These are phyloP conservation scores for Xylariaceae sp. DNA, from an alignment of 2,329 filamentous ascomycete species.

Conservation along the genomic window DNA sequence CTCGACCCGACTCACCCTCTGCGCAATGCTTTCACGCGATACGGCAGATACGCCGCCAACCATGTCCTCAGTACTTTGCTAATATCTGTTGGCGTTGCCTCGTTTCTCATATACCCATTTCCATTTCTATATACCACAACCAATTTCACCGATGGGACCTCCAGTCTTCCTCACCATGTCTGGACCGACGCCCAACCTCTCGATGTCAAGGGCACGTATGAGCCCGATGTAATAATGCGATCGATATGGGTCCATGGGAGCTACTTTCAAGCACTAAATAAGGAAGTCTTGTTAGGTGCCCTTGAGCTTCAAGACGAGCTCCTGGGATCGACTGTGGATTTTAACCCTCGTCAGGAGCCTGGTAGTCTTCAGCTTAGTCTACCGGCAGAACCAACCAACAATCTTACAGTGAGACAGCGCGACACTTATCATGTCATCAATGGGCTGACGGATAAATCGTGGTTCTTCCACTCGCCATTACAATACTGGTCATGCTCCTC, in stretches of 20 bases:
- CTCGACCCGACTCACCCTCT: conserved; percentile 63
- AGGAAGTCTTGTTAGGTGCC: conserved; percentile 60
- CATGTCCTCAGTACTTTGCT: conserved; percentile 73
- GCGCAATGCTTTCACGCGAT: conserved; percentile 60
- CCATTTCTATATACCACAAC: conserved; percentile 70
- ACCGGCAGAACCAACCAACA: conserved; percentile 28
- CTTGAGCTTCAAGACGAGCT: conserved; percentile 67
- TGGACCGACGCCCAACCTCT: conserved; percentile 73
- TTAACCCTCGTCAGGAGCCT: conserved; percentile 43
- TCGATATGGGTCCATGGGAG: conserved; percentile 78
- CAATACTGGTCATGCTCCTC: conserved; percentile 74
- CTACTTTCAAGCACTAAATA: conserved; percentile 72
- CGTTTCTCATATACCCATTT: conserved; percentile 69
- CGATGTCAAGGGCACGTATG: conserved; percentile 44
- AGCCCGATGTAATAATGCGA: conserved; percentile 73
- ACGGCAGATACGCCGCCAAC: conserved; percentile 65
- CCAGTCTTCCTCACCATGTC: conserved; percentile 72
- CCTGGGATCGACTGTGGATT: conserved; percentile 57
- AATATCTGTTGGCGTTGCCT: conserved; percentile 67
- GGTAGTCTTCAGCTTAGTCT: conserved; percentile 22
- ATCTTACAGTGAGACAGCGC: conserved; percentile 43
- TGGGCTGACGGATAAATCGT: conserved; percentile 58
- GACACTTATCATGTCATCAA: conserved; percentile 57
- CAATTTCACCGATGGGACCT: conserved; percentile 66
- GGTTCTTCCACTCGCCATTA: conserved; percentile 79